These are phyloP conservation scores for Phylloboletellus chloephorus DNA, from an alignment of 1,284 basidiomycete genomes.

Conservation along the genomic window DNA sequence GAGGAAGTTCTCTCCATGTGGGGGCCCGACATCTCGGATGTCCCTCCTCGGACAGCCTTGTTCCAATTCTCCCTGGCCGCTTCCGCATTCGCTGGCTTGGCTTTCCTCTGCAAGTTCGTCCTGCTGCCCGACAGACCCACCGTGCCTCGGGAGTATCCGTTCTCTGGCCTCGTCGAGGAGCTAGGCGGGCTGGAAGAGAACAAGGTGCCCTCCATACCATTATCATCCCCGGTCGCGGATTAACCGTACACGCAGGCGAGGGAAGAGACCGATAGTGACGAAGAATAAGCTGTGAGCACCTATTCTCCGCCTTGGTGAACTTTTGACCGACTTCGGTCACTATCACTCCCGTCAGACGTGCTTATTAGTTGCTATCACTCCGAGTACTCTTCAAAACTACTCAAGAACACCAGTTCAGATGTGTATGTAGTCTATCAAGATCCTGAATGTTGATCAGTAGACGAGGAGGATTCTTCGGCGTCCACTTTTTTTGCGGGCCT, in stretches of 20 bases:
- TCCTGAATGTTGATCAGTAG: constrained; percentile 8
- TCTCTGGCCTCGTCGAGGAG: constrained; percentile 62
- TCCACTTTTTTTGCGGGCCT: constrained; percentile 27
- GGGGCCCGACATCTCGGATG: constrained; percentile 71
- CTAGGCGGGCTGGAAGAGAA: constrained; percentile 71
- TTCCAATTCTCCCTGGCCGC: constrained; percentile 59
- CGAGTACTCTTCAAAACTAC: not conserved
- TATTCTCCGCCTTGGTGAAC: constrained; percentile 3
- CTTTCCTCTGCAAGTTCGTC: constrained; percentile 48
- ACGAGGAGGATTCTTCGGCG: constrained; percentile 9
- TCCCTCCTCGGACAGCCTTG: constrained; percentile 54
- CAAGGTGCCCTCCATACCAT: constrained; percentile 43
- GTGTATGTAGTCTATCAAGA: constrained; percentile 3
- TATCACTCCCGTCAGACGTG: not conserved
- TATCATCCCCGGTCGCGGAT: constrained; percentile 1
- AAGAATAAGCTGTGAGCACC: constrained; percentile 22
- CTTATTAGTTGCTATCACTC: constrained; percentile 4
- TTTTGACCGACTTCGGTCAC: not conserved
- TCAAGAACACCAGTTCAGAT: constrained; percentile 2
- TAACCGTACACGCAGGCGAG: constrained; percentile 25
- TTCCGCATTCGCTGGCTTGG: constrained; percentile 55
- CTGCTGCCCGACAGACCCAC: constrained; percentile 56
- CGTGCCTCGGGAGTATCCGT: constrained; percentile 67
- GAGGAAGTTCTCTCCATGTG: constrained; percentile 85
- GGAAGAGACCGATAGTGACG: constrained; percentile 22